Base-by-base conservation (phyloP, 106 monocot genomes). In the Dendrobium officinale region DNA sequence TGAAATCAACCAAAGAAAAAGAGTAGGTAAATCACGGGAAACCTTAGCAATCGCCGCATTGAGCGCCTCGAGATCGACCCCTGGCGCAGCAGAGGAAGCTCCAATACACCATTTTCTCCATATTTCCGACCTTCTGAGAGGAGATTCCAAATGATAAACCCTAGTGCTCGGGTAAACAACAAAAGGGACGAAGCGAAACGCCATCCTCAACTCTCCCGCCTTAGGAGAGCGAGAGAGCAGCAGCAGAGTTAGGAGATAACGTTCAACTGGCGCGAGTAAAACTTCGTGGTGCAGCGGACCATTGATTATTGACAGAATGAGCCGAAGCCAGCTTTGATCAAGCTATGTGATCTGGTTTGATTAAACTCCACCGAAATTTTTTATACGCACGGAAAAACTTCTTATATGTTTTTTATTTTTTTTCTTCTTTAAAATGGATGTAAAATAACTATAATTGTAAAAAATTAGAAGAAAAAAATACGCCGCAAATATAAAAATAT, bases 1-100 rank as follows among this genome's bases (percentile, higher is more conserved):
- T 51, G 13, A 51, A 51, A 13, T 51, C 51, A 51, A 13, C 15
- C 51, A 51, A 51, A 51, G 51, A 51, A 51, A 51, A 13, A 13
- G 13, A 64, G 6, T 26, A 64, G 0, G 24, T 1, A 24, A 22
- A 64, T 64, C n/a, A 26, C 22, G 64, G n/a, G 15, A 2, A 64
- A 91, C 93, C 91, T 96, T 89, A 54, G 82, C 79, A 59, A 93
- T 91, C 77, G 96, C 96, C 7, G 82, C 78, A 48, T 93, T 82
- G 42, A 96, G 90, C 0, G 87, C 41, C 75, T 83, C 83, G 7
- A 96, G 85, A 77, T 93, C 89, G 55, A 96, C 87, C 2, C 88
- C 87, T 1, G 92, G 82, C 16, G 84, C 91, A 6, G 96, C 83
- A 7, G 91, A 84, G 16, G 93, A 88, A 74, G 96, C 86, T 79